These are phyloP conservation scores for Discostella pseudostelligera DNA, from an alignment of 108 stramenopile species.

Conservation along the genomic window DNA sequence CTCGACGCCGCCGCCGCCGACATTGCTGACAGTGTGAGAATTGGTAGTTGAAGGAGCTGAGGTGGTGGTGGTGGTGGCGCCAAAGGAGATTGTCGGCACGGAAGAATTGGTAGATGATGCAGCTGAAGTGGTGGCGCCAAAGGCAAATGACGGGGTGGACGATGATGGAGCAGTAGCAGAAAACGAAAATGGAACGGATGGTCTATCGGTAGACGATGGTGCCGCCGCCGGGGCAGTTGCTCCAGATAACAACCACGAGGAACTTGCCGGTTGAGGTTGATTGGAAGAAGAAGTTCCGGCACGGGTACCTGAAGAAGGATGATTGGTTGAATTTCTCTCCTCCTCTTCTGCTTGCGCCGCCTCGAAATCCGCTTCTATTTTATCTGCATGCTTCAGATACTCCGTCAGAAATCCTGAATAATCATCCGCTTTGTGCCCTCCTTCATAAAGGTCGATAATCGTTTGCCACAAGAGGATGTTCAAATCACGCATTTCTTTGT, in stretches of 20 bases:
- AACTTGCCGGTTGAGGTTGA: constrained; percentile 4
- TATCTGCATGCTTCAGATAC: constrained; percentile 9
- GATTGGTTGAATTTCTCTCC: neutral
- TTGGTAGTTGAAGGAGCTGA: neutral
- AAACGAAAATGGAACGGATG: neutral
- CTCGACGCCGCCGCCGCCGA: neutral
- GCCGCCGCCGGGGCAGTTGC: constrained; percentile 17
- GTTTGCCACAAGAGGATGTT: constrained; percentile 4
- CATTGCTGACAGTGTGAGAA: no score
- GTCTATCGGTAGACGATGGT: no score
- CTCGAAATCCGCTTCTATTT: neutral
- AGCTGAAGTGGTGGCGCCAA: no score
- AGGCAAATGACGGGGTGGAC: constrained; percentile 18
- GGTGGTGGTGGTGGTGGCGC: no score
- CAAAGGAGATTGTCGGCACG: no score
- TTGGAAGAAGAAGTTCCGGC: neutral
- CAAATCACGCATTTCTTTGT: neutral
- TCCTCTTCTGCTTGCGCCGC: neutral
- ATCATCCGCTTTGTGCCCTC: neutral
- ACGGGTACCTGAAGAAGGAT: neutral
- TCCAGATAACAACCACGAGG: constrained; percentile 2
- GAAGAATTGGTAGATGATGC: no score
- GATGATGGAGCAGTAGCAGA: constrained; percentile 19
- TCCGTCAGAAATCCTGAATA: constrained; percentile 16
- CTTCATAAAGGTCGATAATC: constrained; percentile 16